These are phyloP conservation scores for Flaveria bidentis DNA, from an alignment of 129 eudicot species.

Conservation along the genomic window DNA sequence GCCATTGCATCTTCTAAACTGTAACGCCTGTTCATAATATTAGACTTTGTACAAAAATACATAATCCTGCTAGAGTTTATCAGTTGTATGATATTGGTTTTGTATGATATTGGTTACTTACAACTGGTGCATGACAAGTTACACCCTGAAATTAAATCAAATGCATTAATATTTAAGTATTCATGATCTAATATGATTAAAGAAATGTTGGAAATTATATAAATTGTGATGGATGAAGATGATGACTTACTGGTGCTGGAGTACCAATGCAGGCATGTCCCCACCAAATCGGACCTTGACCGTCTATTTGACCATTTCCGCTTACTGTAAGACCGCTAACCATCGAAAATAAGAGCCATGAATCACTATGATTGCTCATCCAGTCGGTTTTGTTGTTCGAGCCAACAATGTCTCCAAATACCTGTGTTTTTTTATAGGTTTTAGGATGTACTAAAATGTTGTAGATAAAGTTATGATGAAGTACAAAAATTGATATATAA, in stretches of 20 bases:
- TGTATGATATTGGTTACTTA: slow-evolving; percentile 31
- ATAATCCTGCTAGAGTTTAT: background rate
- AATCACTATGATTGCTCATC: slow-evolving; percentile 26
- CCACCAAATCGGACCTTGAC: slow-evolving; percentile 67
- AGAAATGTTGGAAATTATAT: background rate
- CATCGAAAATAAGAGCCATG: slow-evolving; percentile 50
- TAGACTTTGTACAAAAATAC: background rate
- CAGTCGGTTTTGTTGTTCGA: slow-evolving; percentile 47
- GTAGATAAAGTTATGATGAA: slow-evolving; percentile 13
- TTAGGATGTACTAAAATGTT: background rate
- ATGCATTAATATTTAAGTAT: slow-evolving; percentile 9
- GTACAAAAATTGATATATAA: slow-evolving; percentile 2
- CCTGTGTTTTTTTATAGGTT: slow-evolving; percentile 34
- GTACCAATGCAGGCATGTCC: slow-evolving; percentile 45
- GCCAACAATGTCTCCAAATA: slow-evolving; percentile 56
- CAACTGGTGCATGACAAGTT: slow-evolving; percentile 63
- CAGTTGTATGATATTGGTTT: background rate
- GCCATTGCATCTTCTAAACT: slow-evolving; percentile 52
- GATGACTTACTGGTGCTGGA: slow-evolving; percentile 40
- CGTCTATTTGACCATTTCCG: slow-evolving; percentile 61
- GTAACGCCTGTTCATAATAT: slow-evolving; percentile 45
- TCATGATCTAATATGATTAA: background rate
- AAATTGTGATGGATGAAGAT: background rate
- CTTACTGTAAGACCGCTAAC: slow-evolving; percentile 47
- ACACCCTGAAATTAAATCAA: slow-evolving; percentile 39